Evolutionary conservation across 2,329 filamentous ascomycete genomes (phyloP), one percentile per base, ranked within the genome.

Genomic region (Bimuria novae-zelandiae): DNA sequence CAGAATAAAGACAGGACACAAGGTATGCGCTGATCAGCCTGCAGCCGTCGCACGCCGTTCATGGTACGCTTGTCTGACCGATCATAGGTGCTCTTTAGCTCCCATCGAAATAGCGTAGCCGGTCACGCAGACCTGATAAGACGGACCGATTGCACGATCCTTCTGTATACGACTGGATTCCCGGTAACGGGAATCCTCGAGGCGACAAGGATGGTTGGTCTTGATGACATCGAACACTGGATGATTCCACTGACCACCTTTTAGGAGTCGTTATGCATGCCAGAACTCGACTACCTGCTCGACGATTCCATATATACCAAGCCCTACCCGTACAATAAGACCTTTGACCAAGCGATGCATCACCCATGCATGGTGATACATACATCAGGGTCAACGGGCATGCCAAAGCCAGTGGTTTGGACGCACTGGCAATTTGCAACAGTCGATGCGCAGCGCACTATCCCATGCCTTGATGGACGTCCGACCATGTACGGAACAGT

Each of bases 1-100:
- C 27, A 64, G 61, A 32, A 73, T 76, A 53, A 80, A 80, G 61
- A 73, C 75, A 2, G 77, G 78, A 2, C 76, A 78, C 37, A 70
- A 66, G 55, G 67, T 71, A 62, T 25, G 56, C 32, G n/a, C 12
- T 21, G 21, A 37, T 14, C 29, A 3, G 11, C 23, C 12, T 4
- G 39, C 47, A 47, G 19, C 17, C 21, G 29, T 3, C n/a, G 19
- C 23, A 19, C 17, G n/a, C 40, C 22, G 17, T 29, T 27, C 40
- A 3, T 49, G 43, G 22, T 17, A 42, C 25, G 17, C 17, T 14
- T 44, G n/a, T 29, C 49, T 55, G 3, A 55, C 37, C 7, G 6
- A 21, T 19, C 19, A 10, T 35, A 69, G 65, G 56, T 61, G 21
- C 59, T 69, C 1, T 64, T 63, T 39, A 67, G 60, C 39, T 68